Conservation (phyloP, 306 rosid species). For the Begonia fuchsioides region DNA sequence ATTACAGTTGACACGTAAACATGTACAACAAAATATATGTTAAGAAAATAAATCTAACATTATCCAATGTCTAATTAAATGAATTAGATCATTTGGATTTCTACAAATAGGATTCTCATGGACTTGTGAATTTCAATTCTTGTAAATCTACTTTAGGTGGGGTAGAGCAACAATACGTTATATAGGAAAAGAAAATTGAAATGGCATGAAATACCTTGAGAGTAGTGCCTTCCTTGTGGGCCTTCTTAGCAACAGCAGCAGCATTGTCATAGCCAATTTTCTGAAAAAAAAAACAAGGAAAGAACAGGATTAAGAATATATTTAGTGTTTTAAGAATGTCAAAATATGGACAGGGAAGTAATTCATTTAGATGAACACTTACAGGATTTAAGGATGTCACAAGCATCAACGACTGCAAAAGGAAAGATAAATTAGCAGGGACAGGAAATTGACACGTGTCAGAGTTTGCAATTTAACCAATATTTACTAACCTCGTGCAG, state of each 20-base stretch:
- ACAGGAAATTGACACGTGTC: slow-evolving; percentile 1
- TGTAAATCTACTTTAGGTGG: too few species aligned
- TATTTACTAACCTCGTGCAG: slow-evolving; percentile 66
- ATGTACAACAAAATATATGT: too few species aligned
- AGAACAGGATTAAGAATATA: neutral
- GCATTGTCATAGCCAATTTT: slow-evolving; percentile 99
- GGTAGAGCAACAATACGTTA: too few species aligned
- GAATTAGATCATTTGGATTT: too few species aligned
- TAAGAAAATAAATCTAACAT: too few species aligned
- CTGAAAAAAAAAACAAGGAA: slow-evolving; percentile 25
- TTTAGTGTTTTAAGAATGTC: slow-evolving; percentile 6
- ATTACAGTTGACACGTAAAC: too few species aligned
- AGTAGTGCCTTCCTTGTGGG: slow-evolving; percentile 90
- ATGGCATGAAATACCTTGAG: slow-evolving; percentile 47
- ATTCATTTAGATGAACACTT: slow-evolving; percentile 22
- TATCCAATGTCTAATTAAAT: too few species aligned
- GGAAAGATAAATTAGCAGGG: slow-evolving; percentile 18
- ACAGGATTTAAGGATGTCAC: slow-evolving; percentile 94
- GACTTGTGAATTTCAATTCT: too few species aligned
- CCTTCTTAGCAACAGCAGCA: slow-evolving; percentile 92
- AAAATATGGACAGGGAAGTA: neutral
- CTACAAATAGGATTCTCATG: too few species aligned
- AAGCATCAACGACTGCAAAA: slow-evolving; percentile 82
- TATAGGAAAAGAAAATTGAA: neutral
- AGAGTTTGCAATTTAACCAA: slow-evolving; percentile 5